These are phyloP conservation scores for Huntiella abstrusa DNA, from an alignment of 2,329 filamentous ascomycete genomes.

Conservation along the genomic window DNA sequence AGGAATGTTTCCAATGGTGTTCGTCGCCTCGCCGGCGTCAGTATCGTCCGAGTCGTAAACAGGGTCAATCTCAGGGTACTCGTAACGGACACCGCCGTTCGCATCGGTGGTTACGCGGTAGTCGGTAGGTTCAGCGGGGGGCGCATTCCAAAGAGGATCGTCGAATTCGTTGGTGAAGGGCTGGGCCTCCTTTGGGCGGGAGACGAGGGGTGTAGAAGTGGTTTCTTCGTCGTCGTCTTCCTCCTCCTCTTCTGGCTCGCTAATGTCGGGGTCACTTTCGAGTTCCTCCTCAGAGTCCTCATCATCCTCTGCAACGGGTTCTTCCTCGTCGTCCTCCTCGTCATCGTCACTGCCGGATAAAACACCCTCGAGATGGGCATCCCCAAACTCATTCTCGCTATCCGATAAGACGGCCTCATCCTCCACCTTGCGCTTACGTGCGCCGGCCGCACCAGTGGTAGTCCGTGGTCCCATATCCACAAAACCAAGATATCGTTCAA, in stretches of 20 bases:
- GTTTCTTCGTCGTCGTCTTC: conserved; percentile 21
- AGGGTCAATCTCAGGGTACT: conserved; percentile 86
- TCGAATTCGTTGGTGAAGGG: conserved; percentile 17
- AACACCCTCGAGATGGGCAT: conserved; percentile 35
- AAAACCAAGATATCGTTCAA: neutral
- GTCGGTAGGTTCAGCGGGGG: conserved; percentile 17
- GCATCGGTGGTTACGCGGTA: conserved; percentile 55
- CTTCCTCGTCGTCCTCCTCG: conserved; percentile 22
- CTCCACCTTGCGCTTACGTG: conserved; percentile 47
- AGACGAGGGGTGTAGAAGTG: conserved; percentile 18
- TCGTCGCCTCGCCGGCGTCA: conserved; percentile 57
- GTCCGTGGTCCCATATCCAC: conserved; percentile 1
- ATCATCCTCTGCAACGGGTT: conserved; percentile 11
- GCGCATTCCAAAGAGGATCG: conserved; percentile 14
- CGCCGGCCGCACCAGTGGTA: conserved; percentile 7
- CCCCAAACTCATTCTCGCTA: conserved; percentile 42
- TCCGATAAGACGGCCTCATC: conserved; percentile 23
- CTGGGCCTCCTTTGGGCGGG: conserved; percentile 16
- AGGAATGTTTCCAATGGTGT: conserved; percentile 91
- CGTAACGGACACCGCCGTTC: conserved; percentile 75
- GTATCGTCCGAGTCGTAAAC: conserved; percentile 93
- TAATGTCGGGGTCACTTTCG: conserved; percentile 22
- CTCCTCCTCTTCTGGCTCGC: conserved; percentile 19
- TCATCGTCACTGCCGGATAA: conserved; percentile 39
- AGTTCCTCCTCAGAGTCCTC: conserved; percentile 24